These are phyloP conservation scores for Allodekkera sacchari DNA, from an alignment of 805 yeast genomes.

Conservation along the genomic window DNA sequence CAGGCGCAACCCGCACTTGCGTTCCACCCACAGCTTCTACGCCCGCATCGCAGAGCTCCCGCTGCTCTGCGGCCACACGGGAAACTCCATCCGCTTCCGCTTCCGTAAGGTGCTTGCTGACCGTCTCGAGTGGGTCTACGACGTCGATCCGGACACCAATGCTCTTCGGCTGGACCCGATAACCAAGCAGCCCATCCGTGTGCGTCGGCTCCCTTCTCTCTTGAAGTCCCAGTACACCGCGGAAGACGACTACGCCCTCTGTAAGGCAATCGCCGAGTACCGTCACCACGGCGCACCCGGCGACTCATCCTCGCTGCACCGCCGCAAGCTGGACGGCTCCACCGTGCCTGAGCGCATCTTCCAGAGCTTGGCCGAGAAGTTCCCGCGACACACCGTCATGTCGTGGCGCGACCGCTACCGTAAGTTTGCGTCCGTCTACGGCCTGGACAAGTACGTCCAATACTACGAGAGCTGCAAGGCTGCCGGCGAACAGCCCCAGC, in stretches of 20 bases:
- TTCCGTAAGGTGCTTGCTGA: constrained; percentile 37
- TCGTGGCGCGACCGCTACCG: constrained; percentile 83
- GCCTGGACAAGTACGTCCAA: constrained; percentile 46
- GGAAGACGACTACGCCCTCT: constrained; percentile 56
- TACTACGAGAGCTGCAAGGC: constrained; percentile 39
- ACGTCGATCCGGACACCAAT: constrained; percentile 36
- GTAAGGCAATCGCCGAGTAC: constrained; percentile 26
- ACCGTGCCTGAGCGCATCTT: constrained; percentile 31
- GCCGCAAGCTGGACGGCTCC: constrained; percentile 15
- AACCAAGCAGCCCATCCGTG: constrained; percentile 32
- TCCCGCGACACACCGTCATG: constrained; percentile 50
- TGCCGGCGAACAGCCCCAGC: constrained; percentile 36
- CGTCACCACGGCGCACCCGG: constrained; percentile 12
- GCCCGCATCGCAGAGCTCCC: constrained; percentile 48
- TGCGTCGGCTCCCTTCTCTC: constrained; percentile 37
- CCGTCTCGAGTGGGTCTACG: constrained; percentile 38
- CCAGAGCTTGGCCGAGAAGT: constrained; percentile 27
- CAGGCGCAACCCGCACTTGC: constrained; percentile 53
- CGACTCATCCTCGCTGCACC: constrained; percentile 6
- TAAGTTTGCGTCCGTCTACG: constrained; percentile 57
- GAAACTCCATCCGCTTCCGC: constrained; percentile 65
- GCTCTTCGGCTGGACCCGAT: constrained; percentile 31
- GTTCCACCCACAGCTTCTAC: constrained; percentile 63
- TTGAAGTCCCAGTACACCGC: constrained; percentile 60
- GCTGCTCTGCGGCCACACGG: constrained; percentile 55